Evolutionary conservation across 192 early-diverging fungal genomes (phyloP).

Genomic region (Coemansia sp.): DNA sequence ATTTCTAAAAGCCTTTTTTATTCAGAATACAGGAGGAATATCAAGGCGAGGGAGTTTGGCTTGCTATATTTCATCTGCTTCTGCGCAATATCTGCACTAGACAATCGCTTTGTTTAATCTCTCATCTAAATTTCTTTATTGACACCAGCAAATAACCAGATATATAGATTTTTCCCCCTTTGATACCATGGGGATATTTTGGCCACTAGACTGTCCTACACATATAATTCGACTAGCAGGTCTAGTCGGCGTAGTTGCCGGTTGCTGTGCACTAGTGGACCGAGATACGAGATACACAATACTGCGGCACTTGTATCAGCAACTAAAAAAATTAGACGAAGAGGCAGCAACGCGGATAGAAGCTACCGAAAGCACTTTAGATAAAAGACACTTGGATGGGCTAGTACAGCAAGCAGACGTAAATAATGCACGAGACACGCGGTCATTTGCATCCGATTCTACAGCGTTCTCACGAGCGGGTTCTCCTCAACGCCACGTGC

Average conservation of each 20-base stretch:
- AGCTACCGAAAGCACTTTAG: background rate
- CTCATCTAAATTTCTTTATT: slow-evolving; percentile 4
- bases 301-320: slow-evolving; percentile 29
- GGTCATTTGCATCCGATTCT: slow-evolving; percentile 50
- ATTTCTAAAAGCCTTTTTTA: no score
- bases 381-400: slow-evolving; percentile 8
- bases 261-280: slow-evolving; percentile 41
- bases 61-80: background rate
- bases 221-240: slow-evolving; percentile 23
- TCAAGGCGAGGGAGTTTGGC: background rate
- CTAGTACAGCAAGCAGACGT: slow-evolving; percentile 1
- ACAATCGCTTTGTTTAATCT: slow-evolving; percentile 7
- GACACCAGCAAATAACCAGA: background rate
- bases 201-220: slow-evolving; percentile 29
- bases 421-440: slow-evolving; percentile 32
- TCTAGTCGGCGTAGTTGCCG: slow-evolving; percentile 33
- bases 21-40: no score
- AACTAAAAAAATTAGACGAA: slow-evolving; percentile 37
- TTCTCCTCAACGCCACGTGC: slow-evolving; percentile 19
- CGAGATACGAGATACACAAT: slow-evolving; percentile 41
- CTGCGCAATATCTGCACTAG: slow-evolving; percentile 1
- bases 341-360: slow-evolving; percentile 30
- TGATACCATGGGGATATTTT: slow-evolving; percentile 39
- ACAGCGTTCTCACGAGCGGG: slow-evolving; percentile 44
- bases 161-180: background rate